Conservation (phyloP, 2,329 filamentous ascomycete genomes). For the Beauveria asiatica region DNA sequence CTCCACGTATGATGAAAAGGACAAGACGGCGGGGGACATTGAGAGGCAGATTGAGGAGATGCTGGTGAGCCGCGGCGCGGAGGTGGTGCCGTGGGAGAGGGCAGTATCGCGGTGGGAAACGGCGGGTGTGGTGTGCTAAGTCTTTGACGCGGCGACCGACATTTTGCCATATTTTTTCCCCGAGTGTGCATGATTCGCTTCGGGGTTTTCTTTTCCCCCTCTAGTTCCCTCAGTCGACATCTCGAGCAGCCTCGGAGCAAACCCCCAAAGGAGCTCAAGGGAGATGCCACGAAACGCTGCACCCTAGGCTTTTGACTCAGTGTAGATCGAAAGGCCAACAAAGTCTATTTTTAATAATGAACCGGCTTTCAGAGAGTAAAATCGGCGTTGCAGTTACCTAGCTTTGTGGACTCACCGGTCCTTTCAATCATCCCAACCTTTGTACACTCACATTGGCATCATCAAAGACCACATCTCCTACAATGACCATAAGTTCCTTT, state of each 20-base stretch:
- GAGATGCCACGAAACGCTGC: background rate
- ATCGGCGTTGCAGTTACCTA: no score
- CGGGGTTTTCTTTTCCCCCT: no score
- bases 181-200: no score
- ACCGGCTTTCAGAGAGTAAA: background rate
- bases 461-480: background rate
- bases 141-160: no score
- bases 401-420: background rate
- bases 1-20: conserved; percentile 21
- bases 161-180: background rate
- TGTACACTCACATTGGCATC: background rate
- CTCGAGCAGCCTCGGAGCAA: no score
- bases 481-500: background rate
- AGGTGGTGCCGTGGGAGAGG: conserved; percentile 18
- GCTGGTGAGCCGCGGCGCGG: conserved; percentile 16
- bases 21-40: conserved; percentile 19
- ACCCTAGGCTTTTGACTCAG: background rate
- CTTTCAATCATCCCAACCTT: background rate
- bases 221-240: no score
- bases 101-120: conserved; percentile 8
- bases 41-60: conserved; percentile 22
- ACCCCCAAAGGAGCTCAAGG: background rate
- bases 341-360: no score
- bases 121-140: conserved; percentile 3
- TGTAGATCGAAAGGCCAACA: background rate